These are phyloP conservation scores for Saccharum officinarum DNA, from an alignment of 176 grass and related monocot genomes.

Conservation along the genomic window DNA sequence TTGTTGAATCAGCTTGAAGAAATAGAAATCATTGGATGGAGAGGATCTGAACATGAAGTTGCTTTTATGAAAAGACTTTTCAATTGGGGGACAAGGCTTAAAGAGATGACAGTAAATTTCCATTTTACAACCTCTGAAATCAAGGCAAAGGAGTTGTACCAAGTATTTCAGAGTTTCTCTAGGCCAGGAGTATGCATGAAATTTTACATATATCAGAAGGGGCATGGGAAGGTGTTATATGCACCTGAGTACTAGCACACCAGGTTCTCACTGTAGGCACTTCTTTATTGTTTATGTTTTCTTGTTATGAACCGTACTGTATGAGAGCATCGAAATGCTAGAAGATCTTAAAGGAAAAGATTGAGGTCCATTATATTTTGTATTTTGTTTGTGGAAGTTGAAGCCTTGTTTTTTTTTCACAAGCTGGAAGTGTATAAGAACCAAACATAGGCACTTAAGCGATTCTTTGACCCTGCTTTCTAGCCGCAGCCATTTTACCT, in stretches of 20 bases:
- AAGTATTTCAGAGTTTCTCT: not conserved
- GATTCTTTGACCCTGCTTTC: too few species aligned
- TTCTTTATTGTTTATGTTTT: not conserved
- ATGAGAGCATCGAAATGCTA: not conserved
- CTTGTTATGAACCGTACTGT: not conserved
- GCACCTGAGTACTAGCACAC: not conserved
- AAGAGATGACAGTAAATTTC: slow-evolving; percentile 30
- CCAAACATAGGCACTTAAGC: too few species aligned
- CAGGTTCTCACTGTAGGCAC: not conserved
- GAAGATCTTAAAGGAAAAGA: too few species aligned
- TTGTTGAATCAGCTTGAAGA: not conserved
- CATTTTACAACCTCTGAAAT: not conserved
- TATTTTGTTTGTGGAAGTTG: too few species aligned
- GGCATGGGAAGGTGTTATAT: not conserved
- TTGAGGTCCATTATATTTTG: too few species aligned
- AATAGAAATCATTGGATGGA: slow-evolving; percentile 4
- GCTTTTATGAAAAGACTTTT: slow-evolving; percentile 19
- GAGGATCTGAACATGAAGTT: slow-evolving; percentile 14
- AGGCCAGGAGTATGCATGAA: not conserved
- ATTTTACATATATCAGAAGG: not conserved
- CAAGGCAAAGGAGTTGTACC: slow-evolving; percentile 12
- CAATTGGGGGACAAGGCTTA: slow-evolving; percentile 8
- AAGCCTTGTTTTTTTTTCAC: too few species aligned
- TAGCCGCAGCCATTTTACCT: too few species aligned
- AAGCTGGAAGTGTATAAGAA: too few species aligned